Base-by-base conservation (phyloP, 352 stramenopile genomes). In the Globisporangium paddicum region DNA sequence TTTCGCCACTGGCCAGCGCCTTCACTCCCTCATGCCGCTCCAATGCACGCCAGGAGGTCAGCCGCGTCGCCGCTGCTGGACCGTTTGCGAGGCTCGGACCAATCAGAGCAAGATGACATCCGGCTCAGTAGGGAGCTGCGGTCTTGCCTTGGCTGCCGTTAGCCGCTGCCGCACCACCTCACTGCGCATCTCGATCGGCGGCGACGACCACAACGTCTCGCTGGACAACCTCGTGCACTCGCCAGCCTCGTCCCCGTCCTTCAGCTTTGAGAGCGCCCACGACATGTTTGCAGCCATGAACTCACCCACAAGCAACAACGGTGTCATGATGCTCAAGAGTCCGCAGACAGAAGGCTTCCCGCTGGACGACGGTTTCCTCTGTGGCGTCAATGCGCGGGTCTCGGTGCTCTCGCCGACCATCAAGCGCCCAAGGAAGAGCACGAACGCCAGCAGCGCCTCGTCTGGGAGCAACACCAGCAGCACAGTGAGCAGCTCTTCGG, bases 241-340 rank as follows among this genome's bases (percentile, higher is more conserved):
- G 32, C 50, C 58, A 10, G 47, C 34, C 23, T 54, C 50, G 19
- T 64, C 58, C 7, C 50, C 58, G 23, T 64, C 58, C 8, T 64
- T 59, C 50, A 64, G 41, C 49, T 64, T 64, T 19, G 49, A 55
- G 41, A 64, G 21, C 18, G 23, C 42, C 32, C 23, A 35, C 23
- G 49, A 64, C 19, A 59, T 64, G 40, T 59, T 64, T 10, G 50
- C 58, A 0, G 41, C 49, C 16, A 59, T 64, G 58, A 35, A 48
- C 41, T 59, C 58, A 4, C 41, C 58, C 0, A 19, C 18, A 1
- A 44, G 19, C 13, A 7, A 6, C 35, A 41, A 40, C 5, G 37
- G 37, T 10, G 37, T 44, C 2, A 44, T 18, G 38, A 44, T 44
- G 38, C 16, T 44, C 38, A 44, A 44, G 38, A 44, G 38, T 11